Percentiles rank a stretch among this genome's conserved stretches.
Evolutionary conservation across 148 eudicot genomes (phyloP).

Genomic region (Talinum fruticosum): DNA sequence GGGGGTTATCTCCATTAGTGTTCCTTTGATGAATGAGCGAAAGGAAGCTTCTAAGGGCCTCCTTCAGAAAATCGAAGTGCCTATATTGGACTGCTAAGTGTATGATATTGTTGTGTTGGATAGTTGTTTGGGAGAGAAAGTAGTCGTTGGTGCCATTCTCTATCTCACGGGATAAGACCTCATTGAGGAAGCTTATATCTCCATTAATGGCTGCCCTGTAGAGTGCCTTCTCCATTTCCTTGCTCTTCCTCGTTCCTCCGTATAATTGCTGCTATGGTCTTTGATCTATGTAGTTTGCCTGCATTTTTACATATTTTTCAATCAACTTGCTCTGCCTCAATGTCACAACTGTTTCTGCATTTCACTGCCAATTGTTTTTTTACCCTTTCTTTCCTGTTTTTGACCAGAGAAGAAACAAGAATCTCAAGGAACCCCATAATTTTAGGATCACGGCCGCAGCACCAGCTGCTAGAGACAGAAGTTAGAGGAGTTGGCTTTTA

Average conservation of each 20-base stretch:
- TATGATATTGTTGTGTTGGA: slow-evolving; percentile 7
- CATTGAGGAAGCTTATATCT: slow-evolving; percentile 6
- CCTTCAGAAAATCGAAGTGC: neutral
- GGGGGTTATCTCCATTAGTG: neutral
- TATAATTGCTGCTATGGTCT: too few species aligned
- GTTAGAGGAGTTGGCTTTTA: too few species aligned
- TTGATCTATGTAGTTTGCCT: too few species aligned
- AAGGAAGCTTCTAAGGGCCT: neutral
- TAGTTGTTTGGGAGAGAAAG: neutral
- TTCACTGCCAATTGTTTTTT: too few species aligned
- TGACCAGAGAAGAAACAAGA: too few species aligned
- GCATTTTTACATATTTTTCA: too few species aligned
- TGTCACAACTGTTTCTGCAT: too few species aligned
- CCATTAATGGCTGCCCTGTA: slow-evolving; percentile 33
- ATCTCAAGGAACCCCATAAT: too few species aligned
- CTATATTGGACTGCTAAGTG: slow-evolving; percentile 10
- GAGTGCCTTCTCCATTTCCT: neutral
- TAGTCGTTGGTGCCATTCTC: neutral
- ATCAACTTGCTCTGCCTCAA: too few species aligned
- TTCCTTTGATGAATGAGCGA: slow-evolving; percentile 4
- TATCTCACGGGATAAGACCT: neutral
- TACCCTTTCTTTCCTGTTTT: too few species aligned
- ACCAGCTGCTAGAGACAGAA: too few species aligned
- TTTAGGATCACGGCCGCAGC: too few species aligned
- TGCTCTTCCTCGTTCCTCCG: neutral